Base-by-base conservation (phyloP, 2,329 filamentous ascomycete genomes). In the Scolecobasidium constrictum region DNA sequence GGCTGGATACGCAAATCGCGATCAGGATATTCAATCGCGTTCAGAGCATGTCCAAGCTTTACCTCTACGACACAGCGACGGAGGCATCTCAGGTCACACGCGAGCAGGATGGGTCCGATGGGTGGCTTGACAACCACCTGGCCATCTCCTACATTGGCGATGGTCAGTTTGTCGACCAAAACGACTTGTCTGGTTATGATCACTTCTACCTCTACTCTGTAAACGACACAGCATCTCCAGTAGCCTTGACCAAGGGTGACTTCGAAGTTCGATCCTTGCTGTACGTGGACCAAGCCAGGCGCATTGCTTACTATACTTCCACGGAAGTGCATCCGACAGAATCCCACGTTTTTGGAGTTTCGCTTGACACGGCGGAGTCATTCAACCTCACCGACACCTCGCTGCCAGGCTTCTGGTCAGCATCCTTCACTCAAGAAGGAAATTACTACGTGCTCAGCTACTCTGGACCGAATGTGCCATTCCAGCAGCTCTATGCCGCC, bases 21-120 rank as follows among this genome's bases (percentile, higher is more conserved):
- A 79, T 81, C 58, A 72, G 78, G 11, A 74, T 75, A 0, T 83
- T 75, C 61, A 83, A 83, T 56, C 74, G 80, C 4, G 77, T 82
- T 1, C 80, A 84, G 52, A 77, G 83, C 48, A 59, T 66, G 2
- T 77, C 80, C 45, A 78, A 77, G 47, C 63, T 80, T 12, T 69
- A 83, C 2, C 58, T 75, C 0, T 73, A 83, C 3, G 67, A 81
- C 47, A 66, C 72, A 1, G 60, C 63, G 2, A 62, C 66, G 2
- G 57, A 64, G 2, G 58, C 62, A 0, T 71, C 70, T 7, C 65
- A 55, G 5, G 55, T 71, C 1, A 63, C 74, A 12, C 73, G 75
- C 5, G 66, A 78, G 54, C 68, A 76, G 3, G 71, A 81, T 39
- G 78, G 74, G 1, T 64, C 60, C 4, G 67, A 70, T 46, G 77